These are phyloP conservation scores for Peziza echinospora DNA, from an alignment of 495 filamentous ascomycete species.

Conservation along the genomic window DNA sequence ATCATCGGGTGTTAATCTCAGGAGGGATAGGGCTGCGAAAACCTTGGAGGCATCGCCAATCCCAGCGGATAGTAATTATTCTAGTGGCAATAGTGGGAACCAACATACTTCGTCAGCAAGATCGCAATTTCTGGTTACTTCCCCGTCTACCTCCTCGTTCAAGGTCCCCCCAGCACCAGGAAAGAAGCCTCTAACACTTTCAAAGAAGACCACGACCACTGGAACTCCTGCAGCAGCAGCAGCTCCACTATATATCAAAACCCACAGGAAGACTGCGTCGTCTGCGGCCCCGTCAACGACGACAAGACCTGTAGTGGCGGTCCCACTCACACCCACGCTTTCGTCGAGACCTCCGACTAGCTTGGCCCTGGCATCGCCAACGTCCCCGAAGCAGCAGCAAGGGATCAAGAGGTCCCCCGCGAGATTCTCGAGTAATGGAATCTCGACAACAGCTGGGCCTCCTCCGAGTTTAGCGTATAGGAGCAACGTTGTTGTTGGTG, in stretches of 20 bases:
- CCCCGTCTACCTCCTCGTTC: background rate
- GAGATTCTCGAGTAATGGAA: constrained; percentile 21
- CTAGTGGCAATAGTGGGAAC: too few relatives aligned
- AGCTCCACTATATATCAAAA: background rate
- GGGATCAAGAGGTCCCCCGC: too few relatives aligned
- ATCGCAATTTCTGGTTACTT: too few relatives aligned
- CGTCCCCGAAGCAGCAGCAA: background rate
- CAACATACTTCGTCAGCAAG: too few relatives aligned
- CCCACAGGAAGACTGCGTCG: too few relatives aligned
- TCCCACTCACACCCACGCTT: background rate
- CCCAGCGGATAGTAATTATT: too few relatives aligned
- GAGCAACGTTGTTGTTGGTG: constrained; percentile 6
- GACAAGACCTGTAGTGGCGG: background rate
- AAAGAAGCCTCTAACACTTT: background rate
- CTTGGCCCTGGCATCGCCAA: background rate
- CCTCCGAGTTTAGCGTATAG: constrained; percentile 18
- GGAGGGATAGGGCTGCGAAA: too few relatives aligned
- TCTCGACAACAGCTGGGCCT: constrained; percentile 17
- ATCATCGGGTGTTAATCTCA: too few relatives aligned
- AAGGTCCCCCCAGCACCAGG: background rate
- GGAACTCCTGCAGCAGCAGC: too few relatives aligned
- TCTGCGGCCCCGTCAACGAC: constrained; percentile 3
- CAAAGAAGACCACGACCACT: too few relatives aligned
- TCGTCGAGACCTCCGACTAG: background rate
- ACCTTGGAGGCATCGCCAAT: too few relatives aligned